Base-by-base conservation (phyloP, 495 filamentous ascomycete species). In the Hyaloscypha bicolor region DNA sequence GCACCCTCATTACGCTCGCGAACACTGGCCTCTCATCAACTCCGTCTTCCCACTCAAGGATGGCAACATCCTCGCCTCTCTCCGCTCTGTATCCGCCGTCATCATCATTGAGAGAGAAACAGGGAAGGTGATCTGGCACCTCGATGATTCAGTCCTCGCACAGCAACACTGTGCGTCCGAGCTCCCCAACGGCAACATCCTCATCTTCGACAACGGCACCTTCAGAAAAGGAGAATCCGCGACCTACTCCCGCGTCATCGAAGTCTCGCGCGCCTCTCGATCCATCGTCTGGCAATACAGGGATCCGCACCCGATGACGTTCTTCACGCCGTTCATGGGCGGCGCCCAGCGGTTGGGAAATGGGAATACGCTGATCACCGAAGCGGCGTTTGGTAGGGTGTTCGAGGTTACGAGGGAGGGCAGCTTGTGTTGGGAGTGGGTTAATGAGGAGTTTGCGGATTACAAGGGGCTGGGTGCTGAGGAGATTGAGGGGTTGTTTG, bases 281-380 rank as follows among this genome's bases (percentile, higher is more conserved):
- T 37, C 76, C 45, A 73, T 82, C 9, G 74, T 76, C 16, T 83
- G 81, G 81, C 75, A 83, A 63, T 83, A 82, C 42, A 71, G 69
- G 19, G 81, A 83, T 68, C 69, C 67, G 0, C 77, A 78, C n/a
- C 76, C 76, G 14, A 67, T 82, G 29, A 77, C 76, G 2, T 80
- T 83, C 65, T 82, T 83, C 69, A 82, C 79, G 4, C 80, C 80
- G 12, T 82, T 82, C 57, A 83, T 83, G 81, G 80, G 81, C n/a
- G 76, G 76, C 33, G 81, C 80, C 9, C 80, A 82, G 69, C 68
- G 73, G 29, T 62, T 82, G 29, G 33, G 9, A 6, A 78, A 76
- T 64, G 79, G 78, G 39, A 83, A 82, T 62, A 76, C 78, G 0
- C 55, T 83, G 39, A 45, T 83, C 12, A 81, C 77, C 21, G 81